Percentiles rank a stretch among this genome's conserved stretches.
Evolutionary conservation across 192 early-diverging fungal genomes (phyloP).

Genomic region (Dissophora ornata): DNA sequence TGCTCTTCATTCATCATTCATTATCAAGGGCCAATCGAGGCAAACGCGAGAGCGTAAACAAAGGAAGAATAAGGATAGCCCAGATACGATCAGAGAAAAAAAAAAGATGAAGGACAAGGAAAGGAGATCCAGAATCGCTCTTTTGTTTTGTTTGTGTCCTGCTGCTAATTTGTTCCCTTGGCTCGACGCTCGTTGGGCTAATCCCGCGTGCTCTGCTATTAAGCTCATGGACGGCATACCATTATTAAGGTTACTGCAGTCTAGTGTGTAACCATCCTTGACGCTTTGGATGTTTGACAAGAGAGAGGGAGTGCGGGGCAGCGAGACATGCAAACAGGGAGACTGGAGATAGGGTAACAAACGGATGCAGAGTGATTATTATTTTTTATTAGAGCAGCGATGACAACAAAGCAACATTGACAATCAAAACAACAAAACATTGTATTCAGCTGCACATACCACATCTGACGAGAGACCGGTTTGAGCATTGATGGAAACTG

Average conservation of each 20-base stretch:
- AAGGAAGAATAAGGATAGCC: constrained; percentile 1
- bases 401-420: no score
- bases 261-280: no score
- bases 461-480: not conserved
- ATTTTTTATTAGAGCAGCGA: not conserved
- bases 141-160: not conserved
- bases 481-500: no score
- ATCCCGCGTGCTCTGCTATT: no score
- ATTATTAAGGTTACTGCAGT: no score
- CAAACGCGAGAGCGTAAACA: not conserved
- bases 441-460: not conserved
- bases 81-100: not conserved
- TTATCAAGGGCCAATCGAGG: not conserved
- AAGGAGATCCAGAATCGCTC: not conserved
- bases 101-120: not conserved
- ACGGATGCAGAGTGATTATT: not conserved
- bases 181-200: not conserved
- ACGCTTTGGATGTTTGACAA: no score
- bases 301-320: no score
- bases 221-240: no score
- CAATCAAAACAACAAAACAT: constrained; percentile 2
- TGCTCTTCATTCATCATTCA: not conserved
- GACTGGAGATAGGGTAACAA: constrained; percentile 8
- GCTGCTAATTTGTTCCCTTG: not conserved
- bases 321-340: no score